Percentiles rank a stretch among this genome's conserved stretches.
These are phyloP conservation scores for Malus fusca DNA, from an alignment of 306 rosid species.

Conservation along the genomic window DNA sequence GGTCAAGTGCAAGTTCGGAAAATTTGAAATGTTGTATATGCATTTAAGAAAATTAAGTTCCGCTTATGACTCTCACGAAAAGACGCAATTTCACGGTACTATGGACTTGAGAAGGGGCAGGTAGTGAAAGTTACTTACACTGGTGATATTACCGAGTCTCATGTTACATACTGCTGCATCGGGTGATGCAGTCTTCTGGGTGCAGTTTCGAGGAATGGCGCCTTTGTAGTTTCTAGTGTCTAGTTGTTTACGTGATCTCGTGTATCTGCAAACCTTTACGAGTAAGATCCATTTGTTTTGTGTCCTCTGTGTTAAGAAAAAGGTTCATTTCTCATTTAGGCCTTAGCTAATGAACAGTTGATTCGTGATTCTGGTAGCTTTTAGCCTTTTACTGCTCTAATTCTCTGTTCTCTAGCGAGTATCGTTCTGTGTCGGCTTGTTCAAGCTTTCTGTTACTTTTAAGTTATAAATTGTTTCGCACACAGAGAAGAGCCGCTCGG, in stretches of 20 bases:
- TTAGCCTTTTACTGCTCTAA: background rate
- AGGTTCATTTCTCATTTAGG: background rate
- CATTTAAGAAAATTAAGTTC: background rate
- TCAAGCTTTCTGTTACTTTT: background rate
- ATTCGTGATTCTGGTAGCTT: background rate
- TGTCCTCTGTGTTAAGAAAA: background rate
- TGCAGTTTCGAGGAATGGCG: background rate
- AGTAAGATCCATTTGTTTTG: background rate
- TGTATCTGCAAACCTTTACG: background rate
- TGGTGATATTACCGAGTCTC: slow-evolving; percentile 64
- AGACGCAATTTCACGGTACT: slow-evolving; percentile 71
- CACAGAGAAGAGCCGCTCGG: background rate
- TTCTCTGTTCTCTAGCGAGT: background rate
- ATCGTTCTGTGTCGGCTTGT: background rate
- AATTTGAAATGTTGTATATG: background rate
- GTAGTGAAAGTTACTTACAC: slow-evolving; percentile 64
- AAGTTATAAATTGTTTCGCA: too few relatives aligned
- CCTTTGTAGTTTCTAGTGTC: background rate
- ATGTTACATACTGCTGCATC: slow-evolving; percentile 77
- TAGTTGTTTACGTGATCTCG: background rate
- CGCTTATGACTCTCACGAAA: slow-evolving; percentile 27
- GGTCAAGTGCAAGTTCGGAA: background rate
- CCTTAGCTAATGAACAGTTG: background rate
- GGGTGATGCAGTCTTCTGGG: slow-evolving; percentile 50
- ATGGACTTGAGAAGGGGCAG: slow-evolving; percentile 83